A percentile compares a stretch with the other conserved stretches of the same genome.
These are phyloP conservation scores for Crataegus laevigata DNA, from an alignment of 306 rosid species.

Conservation along the genomic window DNA sequence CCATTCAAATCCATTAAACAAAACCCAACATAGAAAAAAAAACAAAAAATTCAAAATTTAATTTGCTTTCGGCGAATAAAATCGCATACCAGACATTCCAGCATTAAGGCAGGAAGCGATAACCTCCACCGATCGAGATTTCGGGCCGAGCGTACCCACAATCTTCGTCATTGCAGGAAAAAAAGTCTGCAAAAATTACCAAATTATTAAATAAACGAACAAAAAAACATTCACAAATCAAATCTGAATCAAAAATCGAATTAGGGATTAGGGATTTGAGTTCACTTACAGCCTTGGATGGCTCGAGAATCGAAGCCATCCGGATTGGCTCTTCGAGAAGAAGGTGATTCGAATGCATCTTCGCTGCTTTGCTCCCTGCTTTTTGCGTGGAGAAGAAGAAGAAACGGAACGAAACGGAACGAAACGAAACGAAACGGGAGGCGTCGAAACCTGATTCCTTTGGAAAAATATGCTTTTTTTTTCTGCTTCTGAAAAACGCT, in stretches of 20 bases:
- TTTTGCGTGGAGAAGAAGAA: background rate
- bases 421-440: background rate
- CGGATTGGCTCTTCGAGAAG: constrained; percentile 94
- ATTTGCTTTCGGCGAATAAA: background rate
- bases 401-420: background rate
- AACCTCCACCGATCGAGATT: constrained; percentile 67
- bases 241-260: constrained; percentile 14
- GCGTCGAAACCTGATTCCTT: background rate
- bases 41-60: background rate
- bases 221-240: background rate
- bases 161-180: constrained; percentile 96
- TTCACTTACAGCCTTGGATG: constrained; percentile 68
- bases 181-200: constrained; percentile 41
- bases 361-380: constrained; percentile 1
- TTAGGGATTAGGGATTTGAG: background rate
- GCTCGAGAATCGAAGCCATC: constrained; percentile 92
- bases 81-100: constrained; percentile 84
- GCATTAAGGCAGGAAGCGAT: constrained; percentile 81
- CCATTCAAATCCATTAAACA: constrained; percentile 1
- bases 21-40: background rate
- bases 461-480: background rate
- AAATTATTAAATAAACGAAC: background rate
- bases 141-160: constrained; percentile 93
- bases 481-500: background rate
- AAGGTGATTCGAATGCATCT: constrained; percentile 87